Evolutionary conservation across 2,329 filamentous ascomycete species (phyloP), one percentile per base, ranked within the genome.

Genomic region (Curvularia sp.): DNA sequence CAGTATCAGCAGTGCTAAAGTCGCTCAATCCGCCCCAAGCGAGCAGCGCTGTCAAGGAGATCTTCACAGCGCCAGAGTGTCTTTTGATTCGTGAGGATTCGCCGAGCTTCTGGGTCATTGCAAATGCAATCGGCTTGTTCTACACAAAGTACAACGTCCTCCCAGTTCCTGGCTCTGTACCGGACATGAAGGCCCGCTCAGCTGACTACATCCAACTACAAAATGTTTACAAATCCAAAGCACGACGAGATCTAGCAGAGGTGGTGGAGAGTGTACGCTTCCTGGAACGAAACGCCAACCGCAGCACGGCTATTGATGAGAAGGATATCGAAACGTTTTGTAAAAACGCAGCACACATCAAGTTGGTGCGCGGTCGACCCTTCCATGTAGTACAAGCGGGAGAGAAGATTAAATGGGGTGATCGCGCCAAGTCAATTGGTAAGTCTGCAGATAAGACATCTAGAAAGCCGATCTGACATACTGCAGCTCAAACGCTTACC

Each of bases 131-230:
- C 55, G 88, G 88, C 60, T 73, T 84, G 20, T 99, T 99, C 76
- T 89, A 94, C 75, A 77, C 85, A 9, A 86, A 86, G 54, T 87
- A 97, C 73, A 80, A 84, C 7, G 84, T 89, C 28, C 83, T 99
- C 5, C 95, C 95, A 15, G 82, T 99, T 0, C 89, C 93, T 0
- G 96, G 95, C 12, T 88, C 89, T 3, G 82, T 99, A 1, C 95
- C 96, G 1, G 95, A 99, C 76, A 99, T 99, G 95, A 99, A 99
- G 81, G 93, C 95, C 2, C 87, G 94, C 73, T 97, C 93, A 3
- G 87, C 84, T 55, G 90, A 96, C 62, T 99, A 99, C 79, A 89
- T 99, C 65, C 84, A 88, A 69, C 84, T 99, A 12, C 95, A 98
- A 75, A 94, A 91, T 68, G 87, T 98, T 59, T 99, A 98, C 85